Conservation (phyloP, 2,329 filamentous ascomycete genomes). For the Nannizzia gypsea region DNA sequence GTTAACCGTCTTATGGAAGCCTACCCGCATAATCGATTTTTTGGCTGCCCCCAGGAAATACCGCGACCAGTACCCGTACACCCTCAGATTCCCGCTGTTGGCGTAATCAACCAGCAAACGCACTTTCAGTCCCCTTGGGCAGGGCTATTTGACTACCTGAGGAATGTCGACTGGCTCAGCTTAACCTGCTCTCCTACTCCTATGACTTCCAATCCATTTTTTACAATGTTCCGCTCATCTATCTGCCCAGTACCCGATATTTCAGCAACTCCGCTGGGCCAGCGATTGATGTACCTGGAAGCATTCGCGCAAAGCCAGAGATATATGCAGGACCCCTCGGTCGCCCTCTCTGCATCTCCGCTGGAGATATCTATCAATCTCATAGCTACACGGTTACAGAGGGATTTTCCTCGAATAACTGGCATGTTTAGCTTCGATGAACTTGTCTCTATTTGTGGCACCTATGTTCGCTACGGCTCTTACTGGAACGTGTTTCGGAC, state of each 20-base stretch:
- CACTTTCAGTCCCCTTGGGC: conserved; percentile 13
- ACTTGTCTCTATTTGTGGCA: conserved; percentile 11
- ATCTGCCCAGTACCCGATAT: conserved; percentile 14
- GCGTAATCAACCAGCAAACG: conserved; percentile 3
- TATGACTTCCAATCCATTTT: conserved; percentile 13
- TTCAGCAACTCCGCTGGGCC: conserved; percentile 13
- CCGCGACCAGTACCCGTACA: conserved; percentile 10
- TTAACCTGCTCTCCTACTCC: conserved; percentile 10
- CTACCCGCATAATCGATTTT: conserved; percentile 8
- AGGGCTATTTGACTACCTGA: conserved; percentile 15
- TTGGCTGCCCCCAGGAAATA: conserved; percentile 9
- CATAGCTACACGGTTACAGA: conserved; percentile 13
- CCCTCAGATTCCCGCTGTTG: neutral
- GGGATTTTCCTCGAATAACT: conserved; percentile 11
- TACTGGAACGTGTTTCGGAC: conserved; percentile 14
- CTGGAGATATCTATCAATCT: conserved; percentile 11
- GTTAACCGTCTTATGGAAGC: conserved; percentile 8
- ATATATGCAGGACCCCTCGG: conserved; percentile 11
- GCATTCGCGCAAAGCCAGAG: conserved; percentile 13
- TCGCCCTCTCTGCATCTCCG: conserved; percentile 1
- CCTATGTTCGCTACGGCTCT: conserved; percentile 14
- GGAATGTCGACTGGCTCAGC: conserved; percentile 14
- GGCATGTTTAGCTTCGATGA: conserved; percentile 14
- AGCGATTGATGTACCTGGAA: conserved; percentile 15
- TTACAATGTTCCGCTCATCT: conserved; percentile 14